These are phyloP conservation scores for Lipomyces oligophaga DNA, from an alignment of 805 yeast genomes.

Conservation along the genomic window DNA sequence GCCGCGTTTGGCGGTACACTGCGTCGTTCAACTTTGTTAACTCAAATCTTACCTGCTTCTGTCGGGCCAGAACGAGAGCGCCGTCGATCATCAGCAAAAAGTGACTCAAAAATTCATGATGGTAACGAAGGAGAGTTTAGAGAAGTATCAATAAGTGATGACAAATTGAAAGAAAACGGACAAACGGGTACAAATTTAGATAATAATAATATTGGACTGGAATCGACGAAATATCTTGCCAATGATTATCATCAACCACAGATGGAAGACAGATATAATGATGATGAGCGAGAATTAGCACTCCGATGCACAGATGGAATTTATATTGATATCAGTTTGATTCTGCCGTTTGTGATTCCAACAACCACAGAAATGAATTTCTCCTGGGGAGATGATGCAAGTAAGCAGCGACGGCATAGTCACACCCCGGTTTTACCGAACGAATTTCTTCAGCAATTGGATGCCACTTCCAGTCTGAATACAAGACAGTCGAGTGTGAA, in stretches of 20 bases:
- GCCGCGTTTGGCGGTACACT: not conserved
- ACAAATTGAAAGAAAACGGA: not conserved
- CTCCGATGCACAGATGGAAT: constrained; percentile 24
- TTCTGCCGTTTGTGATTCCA: constrained; percentile 60
- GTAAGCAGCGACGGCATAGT: constrained; percentile 42
- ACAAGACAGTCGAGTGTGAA: constrained; percentile 24
- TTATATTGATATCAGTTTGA: constrained; percentile 36
- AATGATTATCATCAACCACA: not conserved
- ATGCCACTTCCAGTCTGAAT: constrained; percentile 39
- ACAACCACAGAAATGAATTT: constrained; percentile 66
- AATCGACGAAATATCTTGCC: too few relatives aligned
- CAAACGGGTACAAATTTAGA: not conserved
- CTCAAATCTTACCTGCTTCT: constrained; percentile 19
- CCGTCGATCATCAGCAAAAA: not conserved
- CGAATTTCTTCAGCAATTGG: constrained; percentile 65
- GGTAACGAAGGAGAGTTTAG: constrained; percentile 6
- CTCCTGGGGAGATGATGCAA: constrained; percentile 64
- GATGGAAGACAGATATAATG: not conserved
- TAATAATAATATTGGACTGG: too few relatives aligned
- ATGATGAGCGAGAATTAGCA: constrained; percentile 11
- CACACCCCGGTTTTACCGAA: constrained; percentile 73
- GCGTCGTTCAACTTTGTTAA: constrained; percentile 11
- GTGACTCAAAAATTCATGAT: too few relatives aligned
- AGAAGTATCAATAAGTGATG: constrained; percentile 5
- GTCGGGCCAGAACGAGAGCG: constrained; percentile 1